These are phyloP conservation scores for Spergularia bocconei DNA, from an alignment of 148 eudicot genomes.

Conservation along the genomic window DNA sequence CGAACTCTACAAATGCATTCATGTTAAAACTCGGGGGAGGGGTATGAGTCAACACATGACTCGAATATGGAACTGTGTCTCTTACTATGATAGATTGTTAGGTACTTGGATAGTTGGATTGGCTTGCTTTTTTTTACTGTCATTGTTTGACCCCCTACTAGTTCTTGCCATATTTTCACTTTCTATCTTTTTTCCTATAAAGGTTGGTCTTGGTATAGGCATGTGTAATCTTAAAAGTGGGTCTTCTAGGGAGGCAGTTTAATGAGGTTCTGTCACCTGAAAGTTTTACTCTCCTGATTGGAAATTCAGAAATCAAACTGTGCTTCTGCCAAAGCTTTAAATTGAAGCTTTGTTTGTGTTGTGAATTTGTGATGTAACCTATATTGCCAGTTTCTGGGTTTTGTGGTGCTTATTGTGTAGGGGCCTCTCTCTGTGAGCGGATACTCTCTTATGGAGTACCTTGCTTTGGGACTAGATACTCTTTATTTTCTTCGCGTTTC, in stretches of 20 bases:
- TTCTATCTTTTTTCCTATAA: not conserved
- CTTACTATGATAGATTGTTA: too few species aligned
- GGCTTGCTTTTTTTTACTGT: too few species aligned
- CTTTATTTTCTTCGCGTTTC: not conserved
- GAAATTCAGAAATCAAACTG: conserved; percentile 13
- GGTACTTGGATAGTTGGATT: too few species aligned
- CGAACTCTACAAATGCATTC: too few species aligned
- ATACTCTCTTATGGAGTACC: not conserved
- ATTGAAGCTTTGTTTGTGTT: conserved; percentile 7
- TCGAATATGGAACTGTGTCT: too few species aligned
- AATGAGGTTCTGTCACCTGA: conserved; percentile 20
- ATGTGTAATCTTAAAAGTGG: conserved; percentile 12
- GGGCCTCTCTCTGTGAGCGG: not conserved
- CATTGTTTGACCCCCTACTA: not conserved
- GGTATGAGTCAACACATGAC: too few species aligned
- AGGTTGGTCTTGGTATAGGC: not conserved
- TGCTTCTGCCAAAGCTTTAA: conserved; percentile 18
- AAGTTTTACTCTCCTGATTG: conserved; percentile 16
- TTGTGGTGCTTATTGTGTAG: conserved; percentile 4
- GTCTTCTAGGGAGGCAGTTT: not conserved
- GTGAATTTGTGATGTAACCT: conserved; percentile 2
- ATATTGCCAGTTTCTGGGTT: conserved; percentile 11
- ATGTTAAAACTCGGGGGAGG: too few species aligned
- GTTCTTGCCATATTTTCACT: not conserved
- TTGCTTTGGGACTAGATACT: not conserved